Conservation (phyloP, 257 asterid genomes). For the Fraxinus cuspidata region DNA sequence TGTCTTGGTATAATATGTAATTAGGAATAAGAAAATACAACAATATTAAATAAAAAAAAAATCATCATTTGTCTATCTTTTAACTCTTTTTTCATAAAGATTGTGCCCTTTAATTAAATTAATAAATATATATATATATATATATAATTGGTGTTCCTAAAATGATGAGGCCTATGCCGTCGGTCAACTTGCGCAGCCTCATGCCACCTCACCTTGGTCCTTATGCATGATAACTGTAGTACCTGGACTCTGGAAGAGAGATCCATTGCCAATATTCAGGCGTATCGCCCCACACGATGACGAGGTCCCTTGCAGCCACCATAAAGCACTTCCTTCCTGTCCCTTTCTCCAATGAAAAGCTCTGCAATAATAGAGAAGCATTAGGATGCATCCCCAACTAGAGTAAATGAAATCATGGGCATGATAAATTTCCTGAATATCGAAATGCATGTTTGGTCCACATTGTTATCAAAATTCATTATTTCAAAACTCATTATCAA, state of each 20-base stretch:
- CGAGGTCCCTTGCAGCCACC: constrained; percentile 69
- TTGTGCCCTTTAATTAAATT: no score
- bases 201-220: not conserved
- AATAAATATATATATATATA: no score
- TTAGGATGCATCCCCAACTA: constrained; percentile 22
- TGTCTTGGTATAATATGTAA: no score
- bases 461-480: no score
- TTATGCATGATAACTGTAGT: constrained; percentile 13
- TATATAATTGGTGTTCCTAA: no score
- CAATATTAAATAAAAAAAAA: no score
- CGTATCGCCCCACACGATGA: constrained; percentile 65
- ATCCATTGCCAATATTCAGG: constrained; percentile 68
- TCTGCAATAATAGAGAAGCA: constrained; percentile 37
- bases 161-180: no score
- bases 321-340: constrained; percentile 74
- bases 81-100: no score
- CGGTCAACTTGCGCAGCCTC: no score
- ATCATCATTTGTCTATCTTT: no score
- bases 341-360: constrained; percentile 68
- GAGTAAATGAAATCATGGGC: not conserved
- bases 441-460: not conserved
- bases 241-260: constrained; percentile 64
- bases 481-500: no score
- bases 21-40: no score
- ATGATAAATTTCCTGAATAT: not conserved